Evolutionary conservation across 192 early-diverging fungal species (phyloP).

Genomic region (Podila epigama): DNA sequence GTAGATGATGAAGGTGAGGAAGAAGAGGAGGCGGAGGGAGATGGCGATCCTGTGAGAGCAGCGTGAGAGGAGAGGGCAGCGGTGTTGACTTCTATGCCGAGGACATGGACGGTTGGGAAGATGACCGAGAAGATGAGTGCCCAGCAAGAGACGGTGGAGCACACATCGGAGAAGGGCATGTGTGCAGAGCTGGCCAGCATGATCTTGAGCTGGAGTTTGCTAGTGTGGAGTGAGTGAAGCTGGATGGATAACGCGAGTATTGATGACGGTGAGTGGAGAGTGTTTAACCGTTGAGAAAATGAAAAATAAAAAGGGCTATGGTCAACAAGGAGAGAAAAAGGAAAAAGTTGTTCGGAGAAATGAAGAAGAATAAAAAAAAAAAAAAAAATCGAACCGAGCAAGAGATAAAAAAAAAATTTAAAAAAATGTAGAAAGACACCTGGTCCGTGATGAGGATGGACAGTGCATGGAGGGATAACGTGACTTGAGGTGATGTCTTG

Average conservation of each 20-base stretch:
- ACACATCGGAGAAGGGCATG: constrained; percentile 43
- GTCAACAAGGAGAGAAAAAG: no score
- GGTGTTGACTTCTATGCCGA: constrained; percentile 2
- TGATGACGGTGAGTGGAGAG: no score
- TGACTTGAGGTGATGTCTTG: no score
- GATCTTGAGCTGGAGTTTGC: not conserved
- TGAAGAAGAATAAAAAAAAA: not conserved
- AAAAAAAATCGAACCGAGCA: not conserved
- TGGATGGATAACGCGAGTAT: no score
- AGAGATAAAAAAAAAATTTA: not conserved
- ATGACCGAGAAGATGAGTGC: constrained; percentile 41
- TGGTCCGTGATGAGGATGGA: no score
- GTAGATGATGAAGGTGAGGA: not conserved
- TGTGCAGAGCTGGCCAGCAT: constrained; percentile 21
- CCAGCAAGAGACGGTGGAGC: constrained; percentile 45
- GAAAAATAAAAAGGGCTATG: no score
- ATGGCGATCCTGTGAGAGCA: no score
- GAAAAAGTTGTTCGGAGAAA: not conserved
- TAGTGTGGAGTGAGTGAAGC: not conserved
- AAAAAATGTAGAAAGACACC: not conserved
- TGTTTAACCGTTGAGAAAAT: no score
- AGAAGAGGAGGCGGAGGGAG: not conserved
- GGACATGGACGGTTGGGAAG: constrained; percentile 13
- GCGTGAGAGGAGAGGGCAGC: not conserved
- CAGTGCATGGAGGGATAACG: no score